Conservation (phyloP, 805 yeast genomes). For the Yamadazyma insecticola region DNA sequence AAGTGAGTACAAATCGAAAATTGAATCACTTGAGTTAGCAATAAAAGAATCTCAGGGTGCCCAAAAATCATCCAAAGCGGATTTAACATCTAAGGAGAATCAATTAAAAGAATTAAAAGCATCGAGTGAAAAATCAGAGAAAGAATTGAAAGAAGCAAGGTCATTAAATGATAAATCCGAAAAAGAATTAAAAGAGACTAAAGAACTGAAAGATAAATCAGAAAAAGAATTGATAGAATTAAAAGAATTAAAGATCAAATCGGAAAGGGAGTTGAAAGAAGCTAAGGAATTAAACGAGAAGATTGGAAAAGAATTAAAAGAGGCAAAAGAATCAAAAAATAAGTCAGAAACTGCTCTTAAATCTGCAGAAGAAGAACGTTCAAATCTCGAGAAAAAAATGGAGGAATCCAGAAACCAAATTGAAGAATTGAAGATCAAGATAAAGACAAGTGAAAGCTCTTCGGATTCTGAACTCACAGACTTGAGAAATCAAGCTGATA, state of each 20-base stretch:
- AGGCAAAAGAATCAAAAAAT: background rate
- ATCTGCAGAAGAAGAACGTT: too few relatives aligned
- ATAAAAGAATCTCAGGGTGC: too few relatives aligned
- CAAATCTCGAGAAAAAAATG: too few relatives aligned
- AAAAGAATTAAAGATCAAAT: background rate
- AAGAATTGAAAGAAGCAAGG: background rate
- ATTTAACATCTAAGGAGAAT: too few relatives aligned
- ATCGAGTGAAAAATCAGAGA: background rate
- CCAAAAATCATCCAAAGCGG: too few relatives aligned
- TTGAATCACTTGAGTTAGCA: too few relatives aligned
- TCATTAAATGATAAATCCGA: background rate
- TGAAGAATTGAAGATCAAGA: too few relatives aligned
- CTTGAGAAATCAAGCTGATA: background rate
- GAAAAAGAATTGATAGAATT: constrained; percentile 1
- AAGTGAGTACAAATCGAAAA: too few relatives aligned
- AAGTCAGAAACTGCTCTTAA: background rate
- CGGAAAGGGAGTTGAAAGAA: background rate
- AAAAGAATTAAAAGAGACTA: constrained; percentile 1
- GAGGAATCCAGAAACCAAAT: too few relatives aligned
- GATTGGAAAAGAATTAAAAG: background rate
- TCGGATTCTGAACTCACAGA: too few relatives aligned
- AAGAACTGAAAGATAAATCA: constrained; percentile 1
- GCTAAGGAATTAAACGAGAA: background rate
- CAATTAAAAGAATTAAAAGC: too few relatives aligned
- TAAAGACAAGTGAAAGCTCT: too few relatives aligned